A percentile compares a stretch with the other conserved stretches of the same genome.
These are phyloP conservation scores for Hura crepitans DNA, from an alignment of 441 rosid genomes.

Conservation along the genomic window DNA sequence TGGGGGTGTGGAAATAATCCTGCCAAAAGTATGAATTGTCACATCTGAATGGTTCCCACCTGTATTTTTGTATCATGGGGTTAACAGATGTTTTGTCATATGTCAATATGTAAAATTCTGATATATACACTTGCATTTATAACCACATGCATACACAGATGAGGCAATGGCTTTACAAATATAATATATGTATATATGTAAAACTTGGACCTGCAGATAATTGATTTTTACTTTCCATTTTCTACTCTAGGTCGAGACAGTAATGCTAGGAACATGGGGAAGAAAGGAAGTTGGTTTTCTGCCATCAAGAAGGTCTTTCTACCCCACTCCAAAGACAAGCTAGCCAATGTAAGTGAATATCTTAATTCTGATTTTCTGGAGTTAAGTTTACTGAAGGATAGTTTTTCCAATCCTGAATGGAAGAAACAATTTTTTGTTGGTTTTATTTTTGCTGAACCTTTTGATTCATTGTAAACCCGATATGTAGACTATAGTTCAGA, in stretches of 20 bases:
- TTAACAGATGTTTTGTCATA: not conserved
- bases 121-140: constrained; percentile 6
- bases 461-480: not conserved
- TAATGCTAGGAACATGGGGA: constrained; percentile 79
- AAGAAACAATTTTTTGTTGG: not conserved
- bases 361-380: constrained; percentile 1
- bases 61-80: not conserved
- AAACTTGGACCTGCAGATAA: constrained; percentile 16
- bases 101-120: constrained; percentile 1
- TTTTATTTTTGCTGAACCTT: too few species aligned
- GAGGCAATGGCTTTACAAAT: not conserved
- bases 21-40: constrained; percentile 7
- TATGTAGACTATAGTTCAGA: not conserved
- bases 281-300: constrained; percentile 91
- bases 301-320: constrained; percentile 77
- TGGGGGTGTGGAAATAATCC: not conserved
- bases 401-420: not conserved
- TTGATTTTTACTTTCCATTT: constrained; percentile 14
- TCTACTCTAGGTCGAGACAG: constrained; percentile 37
- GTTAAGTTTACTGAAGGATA: not conserved
- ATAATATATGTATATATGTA: too few species aligned
- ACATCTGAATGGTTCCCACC: constrained; percentile 1
- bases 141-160: constrained; percentile 10
- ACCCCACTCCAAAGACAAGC: constrained; percentile 69
- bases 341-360: constrained; percentile 46